Evolutionary conservation across 116 monocot genomes (phyloP), one percentile per base, ranked within the genome.

Genomic region (Papilionanthe hybrid): DNA sequence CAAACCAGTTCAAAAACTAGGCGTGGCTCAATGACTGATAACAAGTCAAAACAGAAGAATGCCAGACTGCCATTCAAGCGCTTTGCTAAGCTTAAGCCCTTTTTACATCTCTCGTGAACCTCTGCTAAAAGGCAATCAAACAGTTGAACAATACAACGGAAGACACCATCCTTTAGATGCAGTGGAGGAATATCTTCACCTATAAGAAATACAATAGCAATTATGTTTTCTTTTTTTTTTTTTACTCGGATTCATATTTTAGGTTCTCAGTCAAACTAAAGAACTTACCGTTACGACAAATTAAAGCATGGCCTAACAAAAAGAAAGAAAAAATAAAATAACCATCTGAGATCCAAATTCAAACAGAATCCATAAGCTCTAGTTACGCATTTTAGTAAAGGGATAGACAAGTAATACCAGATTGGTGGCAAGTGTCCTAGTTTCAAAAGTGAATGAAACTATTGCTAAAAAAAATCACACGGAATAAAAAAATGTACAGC

Each of bases 1-100:
- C 49, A 55, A 92, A 99, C 99, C 99, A 99, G 83, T 82, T 99
- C 99, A 93, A 93, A 99, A 41, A 99, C 99, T 89, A 95, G 95
- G n/a, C 93, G 93, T 41, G 99, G 99, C 81, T 99, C 99, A 80
- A 92, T 86, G 25, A 99, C 85, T 48, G 95, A 99, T 30, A 99
- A 79, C 63, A 99, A 88, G 84, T 99, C 99, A 86, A 90, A 93
- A 80, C 99, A 99, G 81, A 95, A 99, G 84, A 99, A 99, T 27
- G 95, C 95, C 75, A 99, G 88, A 78, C 94, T 93, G 83, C 95
- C 95, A 80, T 99, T 99, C 47, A 99, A 79, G 41, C 86, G 91
- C 30, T 99, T 99, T 78, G 99, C 99, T 66, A 99, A 92, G 82
- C 89, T 92, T 79, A 95, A 90, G 75, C 99, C 99, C 83, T 95